Evolutionary conservation across 768 basidiomycete species (phyloP).

Genomic region (Floccularia luteovirens): DNA sequence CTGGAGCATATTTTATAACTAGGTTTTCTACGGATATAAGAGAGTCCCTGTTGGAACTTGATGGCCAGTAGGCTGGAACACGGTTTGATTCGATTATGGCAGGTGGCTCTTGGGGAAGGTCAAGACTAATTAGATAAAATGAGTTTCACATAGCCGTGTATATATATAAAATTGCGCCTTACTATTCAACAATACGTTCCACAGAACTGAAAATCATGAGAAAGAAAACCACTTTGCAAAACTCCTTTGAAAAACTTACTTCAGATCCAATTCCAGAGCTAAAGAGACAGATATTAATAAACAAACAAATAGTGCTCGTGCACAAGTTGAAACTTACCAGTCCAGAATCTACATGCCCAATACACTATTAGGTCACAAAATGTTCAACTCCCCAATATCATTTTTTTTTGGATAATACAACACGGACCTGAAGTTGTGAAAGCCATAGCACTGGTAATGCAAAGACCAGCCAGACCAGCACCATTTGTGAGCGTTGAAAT

Average conservation of each 20-base stretch:
- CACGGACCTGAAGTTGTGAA: slow-evolving; percentile 34
- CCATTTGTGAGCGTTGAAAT: slow-evolving; percentile 47
- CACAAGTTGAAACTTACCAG: slow-evolving; percentile 21
- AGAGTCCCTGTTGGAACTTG: slow-evolving; percentile 47
- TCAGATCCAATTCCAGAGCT: slow-evolving; percentile 66
- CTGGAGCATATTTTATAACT: slow-evolving; percentile 76
- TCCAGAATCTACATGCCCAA: slow-evolving; percentile 48
- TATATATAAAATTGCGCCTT: slow-evolving; percentile 8
- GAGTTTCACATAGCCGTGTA: neutral
- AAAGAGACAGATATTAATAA: slow-evolving; percentile 25
- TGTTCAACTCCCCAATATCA: slow-evolving; percentile 38
- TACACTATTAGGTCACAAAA: no score
- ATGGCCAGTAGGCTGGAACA: slow-evolving; percentile 92
- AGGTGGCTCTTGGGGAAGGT: slow-evolving; percentile 83
- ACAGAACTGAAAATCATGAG: slow-evolving; percentile 51
- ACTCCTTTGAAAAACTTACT: slow-evolving; percentile 34
- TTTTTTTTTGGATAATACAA: slow-evolving; percentile 2
- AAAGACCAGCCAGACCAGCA: slow-evolving; percentile 61
- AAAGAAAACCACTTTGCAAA: neutral
- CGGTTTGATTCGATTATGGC: slow-evolving; percentile 64
- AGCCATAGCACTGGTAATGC: slow-evolving; percentile 66
- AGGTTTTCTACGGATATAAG: slow-evolving; percentile 70
- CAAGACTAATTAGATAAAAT: slow-evolving; percentile 28
- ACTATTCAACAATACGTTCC: slow-evolving; percentile 88
- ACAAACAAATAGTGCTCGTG: neutral